phyloP scores from a whole-genome alignment of 306 rosid genomes.

The Fagus crenata region DNA sequence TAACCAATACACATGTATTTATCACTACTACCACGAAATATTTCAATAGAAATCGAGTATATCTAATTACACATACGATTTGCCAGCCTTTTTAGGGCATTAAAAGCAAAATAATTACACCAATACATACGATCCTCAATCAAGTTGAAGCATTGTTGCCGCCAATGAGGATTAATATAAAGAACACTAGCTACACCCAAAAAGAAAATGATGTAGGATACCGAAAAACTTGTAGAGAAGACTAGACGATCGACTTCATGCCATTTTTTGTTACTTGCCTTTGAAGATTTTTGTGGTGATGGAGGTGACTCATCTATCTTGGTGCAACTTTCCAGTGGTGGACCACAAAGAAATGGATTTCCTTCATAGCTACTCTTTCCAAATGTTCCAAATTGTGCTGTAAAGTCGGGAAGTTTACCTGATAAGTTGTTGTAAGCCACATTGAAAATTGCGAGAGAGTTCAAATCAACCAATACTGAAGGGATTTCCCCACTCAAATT shows the following conservation, averaged over 20 bases:
- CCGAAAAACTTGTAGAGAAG: neutral
- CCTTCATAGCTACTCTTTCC: neutral
- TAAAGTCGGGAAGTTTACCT: neutral
- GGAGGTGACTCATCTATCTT: too few relatives aligned
- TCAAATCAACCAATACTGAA: neutral
- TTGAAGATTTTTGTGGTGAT: too few relatives aligned
- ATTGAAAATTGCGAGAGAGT: neutral
- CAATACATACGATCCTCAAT: too few relatives aligned
- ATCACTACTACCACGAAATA: too few relatives aligned
- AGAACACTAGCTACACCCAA: neutral
- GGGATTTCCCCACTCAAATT: constrained; percentile 8
- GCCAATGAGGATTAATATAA: too few relatives aligned
- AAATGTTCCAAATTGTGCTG: neutral
- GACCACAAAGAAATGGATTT: constrained; percentile 6
- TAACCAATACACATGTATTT: too few relatives aligned
- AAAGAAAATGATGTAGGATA: neutral
- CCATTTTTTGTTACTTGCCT: too few relatives aligned
- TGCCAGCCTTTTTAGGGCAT: too few relatives aligned
- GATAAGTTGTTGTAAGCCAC: constrained; percentile 20
- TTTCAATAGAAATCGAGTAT: too few relatives aligned
- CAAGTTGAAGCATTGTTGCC: too few relatives aligned
- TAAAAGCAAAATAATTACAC: too few relatives aligned
- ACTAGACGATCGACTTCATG: neutral
- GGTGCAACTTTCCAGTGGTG: neutral
- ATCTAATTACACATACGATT: too few relatives aligned